A percentile compares a stretch with the other conserved stretches of the same genome.
phyloP scores from a whole-genome alignment of 768 basidiomycete genomes.

The Lentinula raphanica region DNA sequence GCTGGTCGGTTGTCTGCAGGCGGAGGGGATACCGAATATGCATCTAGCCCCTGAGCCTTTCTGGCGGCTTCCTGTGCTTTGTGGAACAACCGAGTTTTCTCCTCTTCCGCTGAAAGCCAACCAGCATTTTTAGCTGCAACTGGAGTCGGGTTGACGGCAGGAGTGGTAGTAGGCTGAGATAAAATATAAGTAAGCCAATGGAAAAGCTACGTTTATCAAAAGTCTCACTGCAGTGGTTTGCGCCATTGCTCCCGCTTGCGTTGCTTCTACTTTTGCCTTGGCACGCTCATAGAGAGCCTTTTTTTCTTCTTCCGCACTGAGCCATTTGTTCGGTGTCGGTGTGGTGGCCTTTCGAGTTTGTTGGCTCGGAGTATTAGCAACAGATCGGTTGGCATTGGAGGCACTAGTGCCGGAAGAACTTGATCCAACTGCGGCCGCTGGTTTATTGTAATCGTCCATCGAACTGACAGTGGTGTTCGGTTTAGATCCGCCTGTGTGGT shows the following conservation, averaged over 20 bases:
- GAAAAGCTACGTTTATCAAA: not conserved
- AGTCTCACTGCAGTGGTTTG: not conserved
- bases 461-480: not conserved
- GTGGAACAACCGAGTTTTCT: slow-evolving; percentile 68
- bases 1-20: slow-evolving; percentile 15
- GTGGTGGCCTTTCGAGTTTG: not conserved
- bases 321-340: slow-evolving; percentile 34
- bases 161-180: slow-evolving; percentile 21
- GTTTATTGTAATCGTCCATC: not conserved
- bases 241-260: slow-evolving; percentile 37
- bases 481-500: slow-evolving; percentile 10
- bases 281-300: slow-evolving; percentile 58
- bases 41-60: slow-evolving; percentile 44
- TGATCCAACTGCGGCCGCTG: not conserved
- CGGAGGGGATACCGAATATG: slow-evolving; percentile 16
- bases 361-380: not conserved
- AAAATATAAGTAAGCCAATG: not conserved
- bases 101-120: slow-evolving; percentile 52
- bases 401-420: slow-evolving; percentile 1
- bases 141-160: slow-evolving; percentile 11
- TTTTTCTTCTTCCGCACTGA: slow-evolving; percentile 61
- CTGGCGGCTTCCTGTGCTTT: slow-evolving; percentile 63
- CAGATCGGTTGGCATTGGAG: not conserved
- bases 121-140: not conserved
- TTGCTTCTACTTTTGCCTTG: slow-evolving; percentile 50